Base-by-base conservation (phyloP, 495 filamentous ascomycete species). In the Talaromyces trachyspermus region DNA sequence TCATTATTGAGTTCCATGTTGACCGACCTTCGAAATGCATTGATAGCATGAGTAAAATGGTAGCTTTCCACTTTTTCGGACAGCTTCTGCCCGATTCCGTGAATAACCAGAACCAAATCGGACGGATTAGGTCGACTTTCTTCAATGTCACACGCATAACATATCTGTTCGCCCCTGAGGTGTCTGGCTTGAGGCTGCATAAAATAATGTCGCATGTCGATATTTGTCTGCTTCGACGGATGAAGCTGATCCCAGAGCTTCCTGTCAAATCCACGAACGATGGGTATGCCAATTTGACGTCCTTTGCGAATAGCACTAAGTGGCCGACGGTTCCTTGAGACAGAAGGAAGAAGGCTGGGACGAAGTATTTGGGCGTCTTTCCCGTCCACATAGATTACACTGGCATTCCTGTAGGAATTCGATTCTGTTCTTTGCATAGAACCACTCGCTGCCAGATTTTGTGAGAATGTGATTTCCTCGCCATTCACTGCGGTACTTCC, bases 21-120 rank as follows among this genome's bases (percentile, higher is more conserved):
- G 39, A 97, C 71, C 10, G 82, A 75, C 46, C 90, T 78, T n/a
- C 92, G 80, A 49, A 98, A 89, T 0, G 82, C 75, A 55, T 95
- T 96, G 57, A 96, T 90, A 3, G 87, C 85, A 59, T 96, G 89
- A 0, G 92, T 97, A 58, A 98, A 98, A 56, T 95, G 86, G 54
- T 87, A 98, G 60, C 88, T 95, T 59, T 97, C 92, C 40, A 98
- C 85, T 12, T 90, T 76, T 54, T 98, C 89, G 0, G 89, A 92
- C n/a, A 97, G 70, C 58, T 97, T 96, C 60, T 98, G 92, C 0
- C 92, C 92, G 42, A 98, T 96, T 10, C 90, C 92, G 60, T 98
- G 92, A 36, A 94, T 87, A 18, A 96, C 85, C 12, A 98, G 67
- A 14, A 95, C 76, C 17, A 98, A 64, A 59, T 98, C 92, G 8